phyloP scores from a whole-genome alignment of 805 yeast genomes.

The Pichia deserticola region DNA sequence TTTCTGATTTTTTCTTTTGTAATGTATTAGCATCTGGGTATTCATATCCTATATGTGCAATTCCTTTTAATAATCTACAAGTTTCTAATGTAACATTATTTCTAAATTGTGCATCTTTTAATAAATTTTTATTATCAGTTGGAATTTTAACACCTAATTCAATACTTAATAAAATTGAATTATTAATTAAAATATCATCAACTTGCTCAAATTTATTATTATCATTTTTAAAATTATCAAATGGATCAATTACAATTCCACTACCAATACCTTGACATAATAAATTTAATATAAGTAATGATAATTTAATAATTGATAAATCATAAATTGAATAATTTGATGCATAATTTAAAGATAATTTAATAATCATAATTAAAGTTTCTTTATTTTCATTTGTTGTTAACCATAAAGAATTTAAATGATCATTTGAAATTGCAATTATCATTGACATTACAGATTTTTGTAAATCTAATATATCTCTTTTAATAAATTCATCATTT shows the following conservation, averaged over 20 bases:
- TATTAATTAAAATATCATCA: conserved; percentile 61
- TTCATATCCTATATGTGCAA: conserved; percentile 34
- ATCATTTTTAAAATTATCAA: conserved; percentile 42
- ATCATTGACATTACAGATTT: conserved; percentile 64
- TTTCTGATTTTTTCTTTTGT: conserved; percentile 14
- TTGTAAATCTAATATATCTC: conserved; percentile 61
- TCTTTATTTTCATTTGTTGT: conserved; percentile 53
- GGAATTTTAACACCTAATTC: conserved; percentile 73
- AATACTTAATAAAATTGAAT: conserved; percentile 59
- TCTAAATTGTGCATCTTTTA: conserved; percentile 74
- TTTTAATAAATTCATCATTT: conserved; percentile 29
- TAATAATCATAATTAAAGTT: conserved; percentile 52
- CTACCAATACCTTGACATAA: conserved; percentile 58
- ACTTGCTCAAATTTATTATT: conserved; percentile 55
- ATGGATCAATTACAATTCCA: conserved; percentile 56
- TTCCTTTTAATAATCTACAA: conserved; percentile 57
- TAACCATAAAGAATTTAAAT: conserved; percentile 68
- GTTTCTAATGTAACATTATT: conserved; percentile 63
- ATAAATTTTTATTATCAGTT: conserved; percentile 31
- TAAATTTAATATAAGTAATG: conserved; percentile 62
- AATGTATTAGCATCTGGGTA: conserved; percentile 23
- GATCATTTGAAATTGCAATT: conserved; percentile 65
- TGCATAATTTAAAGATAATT: conserved; percentile 58
- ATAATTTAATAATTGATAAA: conserved; percentile 55
- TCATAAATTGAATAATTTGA: conserved; percentile 48